These are phyloP conservation scores for Raphanus hybrid DNA, from an alignment of 441 rosid species.

Conservation along the genomic window DNA sequence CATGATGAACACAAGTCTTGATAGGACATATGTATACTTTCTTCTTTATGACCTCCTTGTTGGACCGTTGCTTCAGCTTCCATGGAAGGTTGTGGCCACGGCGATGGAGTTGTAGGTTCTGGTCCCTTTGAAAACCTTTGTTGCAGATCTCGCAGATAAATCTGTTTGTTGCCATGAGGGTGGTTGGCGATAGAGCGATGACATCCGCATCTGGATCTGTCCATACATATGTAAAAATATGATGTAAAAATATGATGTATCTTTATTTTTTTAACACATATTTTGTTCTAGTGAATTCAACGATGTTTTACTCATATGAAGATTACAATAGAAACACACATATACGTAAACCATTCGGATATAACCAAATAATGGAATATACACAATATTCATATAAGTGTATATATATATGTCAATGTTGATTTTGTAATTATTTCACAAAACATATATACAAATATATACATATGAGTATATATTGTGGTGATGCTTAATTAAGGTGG, in stretches of 20 bases:
- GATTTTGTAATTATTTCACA: neutral
- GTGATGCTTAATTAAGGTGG: slow-evolving; percentile 3
- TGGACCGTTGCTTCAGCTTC: slow-evolving; percentile 86
- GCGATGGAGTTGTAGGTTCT: slow-evolving; percentile 87
- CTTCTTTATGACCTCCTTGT: slow-evolving; percentile 61
- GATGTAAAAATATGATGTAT: neutral
- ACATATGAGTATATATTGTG: neutral
- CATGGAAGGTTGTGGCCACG: slow-evolving; percentile 96
- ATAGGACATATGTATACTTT: slow-evolving; percentile 92
- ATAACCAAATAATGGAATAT: slow-evolving; percentile 1
- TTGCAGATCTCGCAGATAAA: slow-evolving; percentile 89
- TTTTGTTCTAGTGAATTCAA: slow-evolving; percentile 16
- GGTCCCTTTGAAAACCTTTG: slow-evolving; percentile 94
- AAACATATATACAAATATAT: neutral
- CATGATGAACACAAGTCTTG: slow-evolving; percentile 84
- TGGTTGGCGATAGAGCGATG: slow-evolving; percentile 65
- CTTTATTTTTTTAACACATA: neutral
- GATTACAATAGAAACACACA: neutral
- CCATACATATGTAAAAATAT: slow-evolving; percentile 3
- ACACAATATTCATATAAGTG: slow-evolving; percentile 2
- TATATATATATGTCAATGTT: slow-evolving; percentile 17
- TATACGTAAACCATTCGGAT: neutral
- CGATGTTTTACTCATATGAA: neutral
- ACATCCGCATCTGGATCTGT: slow-evolving; percentile 51
- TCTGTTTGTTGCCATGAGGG: slow-evolving; percentile 85